A percentile compares a stretch with the other conserved stretches of the same genome.
Conservation (phyloP, 1,284 basidiomycete species). For the Ceratorhiza oryzae-sativae region DNA sequence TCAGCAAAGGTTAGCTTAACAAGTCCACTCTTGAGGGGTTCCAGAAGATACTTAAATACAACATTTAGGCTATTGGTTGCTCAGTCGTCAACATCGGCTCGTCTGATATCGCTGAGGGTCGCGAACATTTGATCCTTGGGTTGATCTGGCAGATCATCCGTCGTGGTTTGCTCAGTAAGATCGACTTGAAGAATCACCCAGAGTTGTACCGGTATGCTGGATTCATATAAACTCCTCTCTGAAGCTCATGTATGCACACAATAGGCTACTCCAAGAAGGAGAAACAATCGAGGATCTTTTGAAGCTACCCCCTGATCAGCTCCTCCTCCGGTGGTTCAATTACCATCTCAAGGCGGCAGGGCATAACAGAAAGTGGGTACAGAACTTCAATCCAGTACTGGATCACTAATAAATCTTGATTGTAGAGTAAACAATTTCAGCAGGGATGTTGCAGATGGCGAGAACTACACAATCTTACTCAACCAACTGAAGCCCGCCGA, state of each 20-base stretch:
- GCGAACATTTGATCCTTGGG: conserved; percentile 97
- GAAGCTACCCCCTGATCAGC: conserved; percentile 94
- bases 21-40: not conserved
- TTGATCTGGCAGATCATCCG: conserved; percentile 99
- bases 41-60: not conserved
- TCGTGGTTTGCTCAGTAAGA: conserved; percentile 89
- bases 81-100: conserved; percentile 99
- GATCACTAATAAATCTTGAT: not conserved
- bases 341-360: conserved; percentile 96
- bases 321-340: conserved; percentile 97
- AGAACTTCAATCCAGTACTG: not conserved
- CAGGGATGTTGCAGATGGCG: conserved; percentile 92
- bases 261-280: conserved; percentile 83
- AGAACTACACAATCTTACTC: conserved; percentile 96
- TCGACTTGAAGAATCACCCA: conserved; percentile 98
- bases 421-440: conserved; percentile 92
- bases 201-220: conserved; percentile 78
- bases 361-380: conserved; percentile 77
- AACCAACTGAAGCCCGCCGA: conserved; percentile 94
- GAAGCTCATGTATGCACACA: not conserved
- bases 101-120: conserved; percentile 88
- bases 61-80: conserved; percentile 81
- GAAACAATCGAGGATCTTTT: conserved; percentile 97
- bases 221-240: too few species aligned
- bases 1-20: conserved; percentile 71